Evolutionary conservation across 768 basidiomycete species (phyloP).

Genomic region (Xerocomellus dryophilus): DNA sequence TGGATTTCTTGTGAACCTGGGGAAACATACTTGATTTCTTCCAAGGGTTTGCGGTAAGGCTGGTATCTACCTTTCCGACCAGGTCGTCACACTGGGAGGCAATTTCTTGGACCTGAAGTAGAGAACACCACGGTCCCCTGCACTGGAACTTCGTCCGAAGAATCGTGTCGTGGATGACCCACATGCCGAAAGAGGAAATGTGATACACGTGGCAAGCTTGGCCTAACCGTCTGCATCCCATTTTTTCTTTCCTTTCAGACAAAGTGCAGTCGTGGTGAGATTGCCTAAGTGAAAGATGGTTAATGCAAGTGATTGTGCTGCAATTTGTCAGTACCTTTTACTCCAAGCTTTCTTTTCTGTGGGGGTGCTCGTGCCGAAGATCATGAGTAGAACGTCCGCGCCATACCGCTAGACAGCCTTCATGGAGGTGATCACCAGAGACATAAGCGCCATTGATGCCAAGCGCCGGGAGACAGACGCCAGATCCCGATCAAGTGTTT

Average conservation of each 20-base stretch:
- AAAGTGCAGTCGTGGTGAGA: slow-evolving; percentile 20
- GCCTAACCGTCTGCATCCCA: background rate
- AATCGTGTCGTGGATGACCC: too few species aligned
- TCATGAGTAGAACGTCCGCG: background rate
- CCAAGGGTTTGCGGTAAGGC: too few species aligned
- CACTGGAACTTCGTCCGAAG: too few species aligned
- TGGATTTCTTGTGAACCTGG: too few species aligned
- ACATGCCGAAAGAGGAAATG: background rate
- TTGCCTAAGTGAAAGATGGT: background rate
- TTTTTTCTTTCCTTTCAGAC: background rate
- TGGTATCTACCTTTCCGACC: too few species aligned
- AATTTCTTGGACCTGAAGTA: too few species aligned
- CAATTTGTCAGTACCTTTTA: slow-evolving; percentile 14
- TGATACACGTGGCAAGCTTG: background rate
- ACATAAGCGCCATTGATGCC: background rate
- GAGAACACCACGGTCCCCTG: too few species aligned
- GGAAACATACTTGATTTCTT: too few species aligned
- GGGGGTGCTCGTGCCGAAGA: background rate
- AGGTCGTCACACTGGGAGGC: too few species aligned
- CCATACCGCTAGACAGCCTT: background rate
- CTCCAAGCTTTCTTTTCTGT: slow-evolving; percentile 21
- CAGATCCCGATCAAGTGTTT: background rate
- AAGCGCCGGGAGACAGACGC: slow-evolving; percentile 17
- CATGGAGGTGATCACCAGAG: background rate
- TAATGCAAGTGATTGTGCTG: background rate